Evolutionary conservation across 2,329 filamentous ascomycete genomes (phyloP), one percentile per base, ranked within the genome.

Genomic region (Aspergillus costaricaensis): DNA sequence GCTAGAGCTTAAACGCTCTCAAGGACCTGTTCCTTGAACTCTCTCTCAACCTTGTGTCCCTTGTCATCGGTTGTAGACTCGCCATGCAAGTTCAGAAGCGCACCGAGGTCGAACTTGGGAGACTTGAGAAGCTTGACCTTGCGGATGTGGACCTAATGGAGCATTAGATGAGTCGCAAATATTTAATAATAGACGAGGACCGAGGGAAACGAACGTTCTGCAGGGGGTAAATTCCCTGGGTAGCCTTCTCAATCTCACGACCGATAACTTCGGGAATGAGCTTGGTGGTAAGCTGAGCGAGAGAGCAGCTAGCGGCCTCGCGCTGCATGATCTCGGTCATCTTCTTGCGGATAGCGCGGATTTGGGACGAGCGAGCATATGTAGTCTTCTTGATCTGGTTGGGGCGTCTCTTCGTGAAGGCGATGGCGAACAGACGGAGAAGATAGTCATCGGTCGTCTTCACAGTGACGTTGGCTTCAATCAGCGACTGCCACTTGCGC

Each of bases 341-440:
- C 92, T 99, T 98, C 88, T 93, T 95, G 83, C 95, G 91, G 82
- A 99, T 99, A 73, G 91, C 89, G 72, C 94, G 91, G 82, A 98
- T 98, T 85, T 99, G 95, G 69, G 95, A 98, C 69, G 92, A 92
- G 70, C 90, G 90, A 73, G 95, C 95, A 80, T 99, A 99, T 80
- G 95, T 99, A 76, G 95, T 99, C 91, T 98, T 99, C 91, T 96
- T 96, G 87, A 99, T 94, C 88, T 99, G 95, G 87, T 98, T 99
- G 75, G 92, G 92, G 78, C 95, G 90, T 82, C 92, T 88, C 91
- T 98, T 98, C 83, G 95, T 99, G 88, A 99, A 99, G 74, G 91
- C 95, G 74, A 99, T 99, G 81, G 92, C 92, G 86, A 99, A 99
- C 74, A 99, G 89, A 77, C 95, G 92, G 83, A 99, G 88, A 80